Conservation (phyloP, 768 basidiomycete species). For the Pulveroboletus frians region DNA sequence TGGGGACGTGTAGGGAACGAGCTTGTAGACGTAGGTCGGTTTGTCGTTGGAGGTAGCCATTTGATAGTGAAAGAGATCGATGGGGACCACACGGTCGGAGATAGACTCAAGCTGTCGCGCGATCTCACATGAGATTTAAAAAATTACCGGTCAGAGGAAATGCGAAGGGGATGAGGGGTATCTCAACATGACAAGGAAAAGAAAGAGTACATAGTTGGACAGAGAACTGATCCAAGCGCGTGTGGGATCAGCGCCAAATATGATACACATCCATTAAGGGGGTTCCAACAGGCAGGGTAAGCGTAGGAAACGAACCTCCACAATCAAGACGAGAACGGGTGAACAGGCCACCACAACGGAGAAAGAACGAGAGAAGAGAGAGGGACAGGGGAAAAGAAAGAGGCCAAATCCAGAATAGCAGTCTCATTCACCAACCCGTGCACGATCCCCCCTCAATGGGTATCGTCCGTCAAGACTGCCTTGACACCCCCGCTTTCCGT, state of each 20-base stretch:
- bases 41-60: slow-evolving; percentile 4
- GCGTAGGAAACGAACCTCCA: slow-evolving; percentile 8
- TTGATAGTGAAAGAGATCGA: not conserved
- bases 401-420: slow-evolving; percentile 9
- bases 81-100: no score
- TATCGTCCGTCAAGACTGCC: slow-evolving; percentile 52
- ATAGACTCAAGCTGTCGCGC: no score
- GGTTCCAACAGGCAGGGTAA: slow-evolving; percentile 10
- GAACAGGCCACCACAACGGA: slow-evolving; percentile 8
- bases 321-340: slow-evolving; percentile 6
- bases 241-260: slow-evolving; percentile 2
- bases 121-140: no score
- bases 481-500: slow-evolving; percentile 86
- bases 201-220: slow-evolving; percentile 24
- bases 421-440: slow-evolving; percentile 7
- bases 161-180: slow-evolving; percentile 21
- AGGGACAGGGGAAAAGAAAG: not conserved
- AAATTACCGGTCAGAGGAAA: not conserved
- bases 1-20: slow-evolving; percentile 41
- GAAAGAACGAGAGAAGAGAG: not conserved
- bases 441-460: slow-evolving; percentile 12
- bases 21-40: slow-evolving; percentile 60
- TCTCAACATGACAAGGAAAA: slow-evolving; percentile 16
- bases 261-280: slow-evolving; percentile 22
- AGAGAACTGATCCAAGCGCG: slow-evolving; percentile 12